A percentile compares a stretch with the other conserved stretches of the same genome.
Conservation (phyloP, 192 early-diverging fungal genomes). For the Glomus cerebriforme region DNA sequence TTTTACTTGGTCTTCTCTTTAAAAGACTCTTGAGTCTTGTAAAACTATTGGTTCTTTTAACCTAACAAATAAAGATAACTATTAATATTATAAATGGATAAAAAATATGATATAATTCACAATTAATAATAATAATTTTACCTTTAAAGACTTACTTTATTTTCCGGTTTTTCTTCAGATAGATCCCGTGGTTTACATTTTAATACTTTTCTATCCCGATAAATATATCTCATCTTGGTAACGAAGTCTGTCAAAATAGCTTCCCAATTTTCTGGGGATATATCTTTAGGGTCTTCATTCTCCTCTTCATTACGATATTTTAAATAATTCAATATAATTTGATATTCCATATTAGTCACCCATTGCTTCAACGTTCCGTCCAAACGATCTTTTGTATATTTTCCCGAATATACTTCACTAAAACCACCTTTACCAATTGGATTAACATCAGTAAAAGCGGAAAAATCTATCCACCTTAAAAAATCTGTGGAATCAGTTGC, state of each 20-base stretch:
- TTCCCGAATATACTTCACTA: not conserved
- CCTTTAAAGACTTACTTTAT: not conserved
- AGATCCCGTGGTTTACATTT: not conserved
- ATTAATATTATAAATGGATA: not conserved
- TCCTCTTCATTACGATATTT: not conserved
- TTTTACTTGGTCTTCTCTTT: not conserved
- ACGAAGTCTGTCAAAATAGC: not conserved
- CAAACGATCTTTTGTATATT: not conserved
- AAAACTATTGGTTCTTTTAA: constrained; percentile 1
- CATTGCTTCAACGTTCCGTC: constrained; percentile 4
- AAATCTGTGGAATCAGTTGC: not conserved
- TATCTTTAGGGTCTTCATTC: not conserved
- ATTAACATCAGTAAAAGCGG: not conserved
- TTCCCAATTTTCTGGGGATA: not conserved
- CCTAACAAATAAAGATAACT: not conserved
- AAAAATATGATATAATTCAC: too few relatives aligned
- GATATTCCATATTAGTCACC: constrained; percentile 1
- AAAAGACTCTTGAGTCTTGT: not conserved
- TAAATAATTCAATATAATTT: constrained; percentile 13
- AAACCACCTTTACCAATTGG: not conserved
- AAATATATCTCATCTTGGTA: not conserved
- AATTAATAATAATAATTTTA: not conserved
- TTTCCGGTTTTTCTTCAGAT: not conserved
- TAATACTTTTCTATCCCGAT: not conserved
- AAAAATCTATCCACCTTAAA: not conserved